Base-by-base conservation (phyloP, 192 early-diverging fungal species). In the Coemansia brasiliensis region DNA sequence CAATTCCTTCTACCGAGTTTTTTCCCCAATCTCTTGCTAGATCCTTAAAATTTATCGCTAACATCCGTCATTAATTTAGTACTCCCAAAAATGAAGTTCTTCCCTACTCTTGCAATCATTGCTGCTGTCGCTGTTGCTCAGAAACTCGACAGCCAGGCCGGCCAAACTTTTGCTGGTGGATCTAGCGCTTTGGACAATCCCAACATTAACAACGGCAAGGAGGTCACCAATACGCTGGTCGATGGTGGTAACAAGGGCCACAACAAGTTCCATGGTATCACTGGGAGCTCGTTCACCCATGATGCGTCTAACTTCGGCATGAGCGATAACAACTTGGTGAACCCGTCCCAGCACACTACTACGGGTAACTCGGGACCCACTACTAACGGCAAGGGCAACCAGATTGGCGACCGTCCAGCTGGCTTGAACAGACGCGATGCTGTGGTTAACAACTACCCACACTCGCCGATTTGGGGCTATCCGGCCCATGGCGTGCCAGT, bases 151-250 rank as follows among this genome's bases (percentile, higher is more conserved):
- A 61, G 59, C 37, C 51, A 61, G 48, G 24, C 48, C 22, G 74
- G 59, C 21, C 40, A 50, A 37, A 57, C 38, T 3, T 40, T 70
- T 39, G 39, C 74, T 5, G 17, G 46, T 7, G 74, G 74, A 12
- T 51, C 58, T 16, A 32, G 35, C 20, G 74, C 74, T 7, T 49
- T 77, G 50, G 56, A 39, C 63, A 39, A 62, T 56, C 55, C 63
- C 15, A 77, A 77, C 56, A 50, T 67, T 32, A 77, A 77, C 74
- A 66, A 63, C 56, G 74, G 74, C 18, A 25, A 39, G 44, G 67
- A 77, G 59, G n/a, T 27, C 1, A 59, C 54, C 27, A 65, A 65
- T 67, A 66, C 74, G 50, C 35, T 70, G 16, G 24, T 66, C n/a
- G 43, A 51, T 42, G 26, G 43, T 32, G 50, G 74, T 25, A n/a